A percentile compares a stretch with the other conserved stretches of the same genome.
These are phyloP conservation scores for Trichoderma oligosporum DNA, from an alignment of 2,329 filamentous ascomycete species.

Conservation along the genomic window DNA sequence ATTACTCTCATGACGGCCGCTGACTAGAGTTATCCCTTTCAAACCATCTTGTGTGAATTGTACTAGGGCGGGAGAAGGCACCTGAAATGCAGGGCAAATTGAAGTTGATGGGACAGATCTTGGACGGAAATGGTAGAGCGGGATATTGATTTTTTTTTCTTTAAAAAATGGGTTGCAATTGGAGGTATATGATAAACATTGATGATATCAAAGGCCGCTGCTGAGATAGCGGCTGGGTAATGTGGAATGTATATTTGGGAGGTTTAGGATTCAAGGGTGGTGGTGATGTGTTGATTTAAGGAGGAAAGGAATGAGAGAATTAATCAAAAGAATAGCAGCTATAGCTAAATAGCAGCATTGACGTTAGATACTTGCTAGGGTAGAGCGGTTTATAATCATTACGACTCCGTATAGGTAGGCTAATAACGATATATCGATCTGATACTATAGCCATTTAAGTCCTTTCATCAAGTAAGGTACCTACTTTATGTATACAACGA, in stretches of 20 bases:
- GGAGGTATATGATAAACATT: conserved; percentile 7
- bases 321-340: neutral
- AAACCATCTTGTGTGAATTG: neutral
- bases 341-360: neutral
- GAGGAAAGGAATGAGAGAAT: neutral
- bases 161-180: neutral
- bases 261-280: neutral
- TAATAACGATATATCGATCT: neutral
- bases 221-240: conserved; percentile 1
- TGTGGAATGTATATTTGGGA: conserved; percentile 12
- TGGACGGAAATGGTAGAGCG: neutral
- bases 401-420: neutral
- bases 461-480: no score
- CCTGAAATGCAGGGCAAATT: neutral
- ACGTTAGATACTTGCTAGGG: neutral
- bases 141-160: conserved; percentile 6
- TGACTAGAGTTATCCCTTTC: neutral
- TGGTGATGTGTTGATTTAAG: neutral
- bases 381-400: no score
- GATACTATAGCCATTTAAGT: neutral
- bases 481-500: no score
- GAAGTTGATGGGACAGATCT: neutral
- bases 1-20: no score
- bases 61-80: neutral
- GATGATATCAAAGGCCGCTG: conserved; percentile 3